phyloP scores from a whole-genome alignment of 2,329 filamentous ascomycete genomes.

The Pyrenophora teres region DNA sequence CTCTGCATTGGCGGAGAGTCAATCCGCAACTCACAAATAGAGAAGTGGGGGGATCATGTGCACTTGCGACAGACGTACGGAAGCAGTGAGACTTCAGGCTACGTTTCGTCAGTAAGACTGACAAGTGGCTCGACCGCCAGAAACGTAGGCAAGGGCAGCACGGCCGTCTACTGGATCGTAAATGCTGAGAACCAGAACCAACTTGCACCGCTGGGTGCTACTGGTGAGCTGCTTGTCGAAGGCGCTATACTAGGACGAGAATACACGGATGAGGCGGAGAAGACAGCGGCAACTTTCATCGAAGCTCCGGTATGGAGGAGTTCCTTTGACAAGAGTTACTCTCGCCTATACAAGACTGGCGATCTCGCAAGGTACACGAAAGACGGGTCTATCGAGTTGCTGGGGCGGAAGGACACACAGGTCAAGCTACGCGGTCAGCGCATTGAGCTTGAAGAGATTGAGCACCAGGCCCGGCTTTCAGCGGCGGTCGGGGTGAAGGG shows the following conservation, averaged over 20 bases:
- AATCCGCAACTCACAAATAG: background rate
- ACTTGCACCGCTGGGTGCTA: constrained; percentile 19
- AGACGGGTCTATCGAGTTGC: background rate
- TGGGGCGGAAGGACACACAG: too few species aligned
- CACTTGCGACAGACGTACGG: background rate
- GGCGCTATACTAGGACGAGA: constrained; percentile 50
- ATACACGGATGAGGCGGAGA: constrained; percentile 20
- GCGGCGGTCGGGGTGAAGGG: background rate
- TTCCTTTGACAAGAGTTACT: constrained; percentile 5
- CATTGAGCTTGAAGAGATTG: constrained; percentile 27
- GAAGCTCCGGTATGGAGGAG: constrained; percentile 16
- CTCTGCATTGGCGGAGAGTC: background rate
- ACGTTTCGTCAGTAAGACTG: background rate
- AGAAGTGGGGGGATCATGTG: background rate
- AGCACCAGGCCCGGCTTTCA: constrained; percentile 12
- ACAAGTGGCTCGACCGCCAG: background rate
- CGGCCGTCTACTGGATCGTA: constrained; percentile 6
- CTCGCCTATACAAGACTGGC: background rate
- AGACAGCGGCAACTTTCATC: constrained; percentile 21
- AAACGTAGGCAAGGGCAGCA: background rate
- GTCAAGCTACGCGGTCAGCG: constrained; percentile 27
- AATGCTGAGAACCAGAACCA: constrained; percentile 17
- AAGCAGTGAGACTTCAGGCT: background rate
- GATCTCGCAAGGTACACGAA: background rate
- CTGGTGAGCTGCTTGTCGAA: constrained; percentile 60